Percentiles rank a stretch among this genome's conserved stretches.
phyloP scores from a whole-genome alignment of 352 stramenopile genomes.

The Phytophthora litchii region DNA sequence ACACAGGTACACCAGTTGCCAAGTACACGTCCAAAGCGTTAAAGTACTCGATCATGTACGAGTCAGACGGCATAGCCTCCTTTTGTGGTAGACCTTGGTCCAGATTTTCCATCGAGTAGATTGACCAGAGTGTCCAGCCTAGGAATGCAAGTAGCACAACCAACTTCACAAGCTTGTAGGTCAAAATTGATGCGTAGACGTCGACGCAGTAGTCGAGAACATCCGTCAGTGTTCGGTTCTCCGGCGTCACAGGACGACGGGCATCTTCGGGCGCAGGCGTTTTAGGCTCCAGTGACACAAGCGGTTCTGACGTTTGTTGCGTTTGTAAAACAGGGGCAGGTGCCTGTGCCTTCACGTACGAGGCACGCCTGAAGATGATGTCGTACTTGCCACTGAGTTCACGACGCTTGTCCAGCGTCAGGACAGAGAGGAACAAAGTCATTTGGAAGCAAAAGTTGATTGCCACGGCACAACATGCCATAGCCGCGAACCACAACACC shows the following conservation, averaged over 20 bases:
- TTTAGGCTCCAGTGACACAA: slow-evolving; percentile 40
- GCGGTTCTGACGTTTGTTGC: slow-evolving; percentile 26
- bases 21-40: slow-evolving; percentile 60
- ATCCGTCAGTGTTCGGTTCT: slow-evolving; percentile 29
- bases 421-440: slow-evolving; percentile 63
- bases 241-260: slow-evolving; percentile 13
- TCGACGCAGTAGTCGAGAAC: slow-evolving; percentile 50
- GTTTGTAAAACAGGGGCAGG: slow-evolving; percentile 19
- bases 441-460: slow-evolving; percentile 73
- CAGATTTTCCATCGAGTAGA: slow-evolving; percentile 57
- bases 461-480: slow-evolving; percentile 55
- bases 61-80: slow-evolving; percentile 67
- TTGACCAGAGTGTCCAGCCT: slow-evolving; percentile 49
- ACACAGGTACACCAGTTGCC: slow-evolving; percentile 61
- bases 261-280: slow-evolving; percentile 25
- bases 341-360: slow-evolving; percentile 17
- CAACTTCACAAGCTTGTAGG: slow-evolving; percentile 54
- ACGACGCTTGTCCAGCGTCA: slow-evolving; percentile 69
- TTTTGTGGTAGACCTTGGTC: slow-evolving; percentile 63
- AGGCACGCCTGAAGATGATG: slow-evolving; percentile 48
- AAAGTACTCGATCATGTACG: slow-evolving; percentile 76
- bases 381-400: slow-evolving; percentile 61
- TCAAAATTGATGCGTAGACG: slow-evolving; percentile 54
- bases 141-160: slow-evolving; percentile 57
- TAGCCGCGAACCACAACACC: slow-evolving; percentile 71